Evolutionary conservation across 2,329 filamentous ascomycete species (phyloP), one percentile per base, ranked within the genome.

Genomic region (Xylariaceae sp.): DNA sequence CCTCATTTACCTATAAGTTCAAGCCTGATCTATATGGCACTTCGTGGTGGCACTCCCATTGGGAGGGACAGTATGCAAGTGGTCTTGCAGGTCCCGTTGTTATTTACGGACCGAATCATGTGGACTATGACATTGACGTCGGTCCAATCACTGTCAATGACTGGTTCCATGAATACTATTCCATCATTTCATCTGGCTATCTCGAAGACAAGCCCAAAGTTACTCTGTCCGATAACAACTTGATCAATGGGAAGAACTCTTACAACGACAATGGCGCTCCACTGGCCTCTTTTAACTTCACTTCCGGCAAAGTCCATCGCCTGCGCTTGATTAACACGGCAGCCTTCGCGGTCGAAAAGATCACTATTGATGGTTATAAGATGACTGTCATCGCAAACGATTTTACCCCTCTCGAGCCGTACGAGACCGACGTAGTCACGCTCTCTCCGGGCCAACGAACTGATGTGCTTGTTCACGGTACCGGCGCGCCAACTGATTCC

Each of bases 301-400:
- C 49, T 2, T 42, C 65, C 42, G 66, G 66, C 22, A 71, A 69
- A 50, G 69, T 60, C 22, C 68, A 72, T 55, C 60, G 64, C 4
- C 57, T 72, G 17, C 62, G 70, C 4, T 49, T 73, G 25, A 66
- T 72, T 45, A 73, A 72, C 50, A 65, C 63, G 5, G 77, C 47
- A 67, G 76, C 43, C 19, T 36, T 22, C 37, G 51, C 49, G 12
- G 44, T 56, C 3, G 42, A 55, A 35, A 58, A 64, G 53, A 48
- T 61, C 34, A 55, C 52, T 22, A 72, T 79, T 43, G 75, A 79
- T 50, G 66, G 66, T 10, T 71, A 77, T 51, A 64, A 61, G 3
- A 55, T 77, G 49, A 70, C 63, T 0, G 69, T 77, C 37, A 69
- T 76, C 27, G 66, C 71, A 5, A 70, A 66, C 46, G 74, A 77